Base-by-base conservation (phyloP, 176 grass and related monocot genomes). In the Echinochloa phyllopogon region DNA sequence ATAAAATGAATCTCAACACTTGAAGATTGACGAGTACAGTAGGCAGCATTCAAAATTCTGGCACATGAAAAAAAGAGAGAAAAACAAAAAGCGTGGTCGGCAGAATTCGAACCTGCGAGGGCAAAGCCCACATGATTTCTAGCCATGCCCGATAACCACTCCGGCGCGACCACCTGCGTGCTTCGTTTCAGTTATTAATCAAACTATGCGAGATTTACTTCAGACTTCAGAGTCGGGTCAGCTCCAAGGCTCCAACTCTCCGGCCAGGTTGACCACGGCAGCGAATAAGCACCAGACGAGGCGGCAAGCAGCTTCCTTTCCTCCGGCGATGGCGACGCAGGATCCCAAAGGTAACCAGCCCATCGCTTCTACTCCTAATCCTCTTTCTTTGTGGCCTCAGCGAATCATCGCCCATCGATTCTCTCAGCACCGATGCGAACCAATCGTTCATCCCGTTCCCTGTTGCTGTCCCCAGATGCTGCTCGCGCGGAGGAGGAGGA, bases 61-160 rank as follows among this genome's bases (percentile, higher is more conserved):
- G 6, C 23, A 48, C 29, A 36, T 0, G 18, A 68, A n/a, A 76
- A 15, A 24, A 4, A 2, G 1, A 6, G 3, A 33, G 47, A 25
- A 17, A 8, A 1, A 24, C 4, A 65, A 65, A 52, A 55, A 0
- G 0, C 92, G 90, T 97, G 92, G 95, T 94, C 92, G 95, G 92
- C 92, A 98, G 96, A 91, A 98, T 95, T 98, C 93, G 91, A 98
- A 98, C 93, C 93, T 98, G 93, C 93, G 93, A 93, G 93, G 91
- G 96, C 96, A 90, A 16, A 98, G 96, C 93, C 91, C 96, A 98
- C 93, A 95, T 95, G 96, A 98, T 98, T 98, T 98, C 96, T 98
- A 98, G 93, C 95, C 96, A 98, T 98, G 93, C 96, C 96, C 96
- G 91, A 95, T 98, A 95, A 94, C 96, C 93, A 98, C 96, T 98